A percentile compares a stretch with the other conserved stretches of the same genome.
Evolutionary conservation across 768 basidiomycete genomes (phyloP).

Genomic region (Lactifluus piperatus): DNA sequence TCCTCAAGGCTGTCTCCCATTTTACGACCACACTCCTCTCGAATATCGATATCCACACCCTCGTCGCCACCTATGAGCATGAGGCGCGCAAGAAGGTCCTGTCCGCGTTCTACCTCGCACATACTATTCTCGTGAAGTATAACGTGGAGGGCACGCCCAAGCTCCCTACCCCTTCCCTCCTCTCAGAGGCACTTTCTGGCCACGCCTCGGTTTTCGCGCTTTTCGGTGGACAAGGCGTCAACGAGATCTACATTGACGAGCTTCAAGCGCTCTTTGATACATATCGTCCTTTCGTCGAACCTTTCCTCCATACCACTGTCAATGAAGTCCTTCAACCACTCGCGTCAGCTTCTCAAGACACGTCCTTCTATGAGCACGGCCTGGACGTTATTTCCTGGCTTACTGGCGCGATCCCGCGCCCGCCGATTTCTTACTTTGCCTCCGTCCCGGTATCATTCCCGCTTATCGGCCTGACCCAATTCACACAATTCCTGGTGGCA

Average conservation of each 20-base stretch:
- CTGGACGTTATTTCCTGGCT: constrained; percentile 84
- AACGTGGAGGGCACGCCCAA: constrained; percentile 47
- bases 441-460: constrained; percentile 92
- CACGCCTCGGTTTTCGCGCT: constrained; percentile 80
- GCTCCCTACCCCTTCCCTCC: constrained; percentile 56
- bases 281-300: constrained; percentile 77
- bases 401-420: constrained; percentile 55
- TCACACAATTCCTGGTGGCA: constrained; percentile 82
- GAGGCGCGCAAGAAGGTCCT: constrained; percentile 73
- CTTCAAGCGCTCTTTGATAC: constrained; percentile 85
- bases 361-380: constrained; percentile 68
- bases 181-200: constrained; percentile 50
- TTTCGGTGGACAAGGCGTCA: constrained; percentile 96
- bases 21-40: constrained; percentile 72
- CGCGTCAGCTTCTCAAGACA: constrained; percentile 46
- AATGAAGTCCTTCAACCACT: constrained; percentile 64
- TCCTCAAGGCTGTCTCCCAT: constrained; percentile 64
- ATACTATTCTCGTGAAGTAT: constrained; percentile 56
- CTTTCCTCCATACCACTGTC: constrained; percentile 60
- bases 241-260: constrained; percentile 98
- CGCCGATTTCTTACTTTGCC: constrained; percentile 78
- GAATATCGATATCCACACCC: constrained; percentile 69
- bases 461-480: constrained; percentile 92
- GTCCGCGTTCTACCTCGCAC: constrained; percentile 68
- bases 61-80: constrained; percentile 64